Evolutionary conservation across 2,329 filamentous ascomycete species (phyloP), one percentile per base, ranked within the genome.

Genomic region (Dendryphion nanum): DNA sequence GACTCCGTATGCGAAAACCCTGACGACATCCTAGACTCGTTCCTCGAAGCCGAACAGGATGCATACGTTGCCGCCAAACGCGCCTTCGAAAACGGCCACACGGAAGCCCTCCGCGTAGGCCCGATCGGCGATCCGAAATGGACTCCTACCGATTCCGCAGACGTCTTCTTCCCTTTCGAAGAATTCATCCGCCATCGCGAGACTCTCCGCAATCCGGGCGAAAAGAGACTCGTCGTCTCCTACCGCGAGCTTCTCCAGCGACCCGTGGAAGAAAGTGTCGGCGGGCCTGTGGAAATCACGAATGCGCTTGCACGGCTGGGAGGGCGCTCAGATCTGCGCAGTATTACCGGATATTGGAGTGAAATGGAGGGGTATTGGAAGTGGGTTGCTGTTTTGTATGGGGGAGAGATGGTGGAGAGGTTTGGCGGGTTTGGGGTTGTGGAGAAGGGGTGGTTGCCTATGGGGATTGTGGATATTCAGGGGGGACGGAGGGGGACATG

Each of bases 1-100:
- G 50, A 61, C 18, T 50, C 52, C 0, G 55, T 64, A 6, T 38
- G 41, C 8, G 44, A 53, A 24, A 47, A 60, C 14, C 67, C 69
- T 56, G 36, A 69, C 67, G 40, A 64, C 50, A 33, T 72, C 17
- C 53, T 76, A 10, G 68, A 71, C 3, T 68, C 71, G 42, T 74
- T 30, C 49, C 57, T 19, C 46, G 55, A 37, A 72, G 44, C 41
- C 35, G 47, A 57, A 17, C 66, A 45, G 8, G 44, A 55, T 12
- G 44, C 40, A 0, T 77, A 77, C 37, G 46, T 61, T 4, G 39
- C 39, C 0, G 55, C 52, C 4, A 52, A 52, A 30, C 44, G 44
- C 6, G 19, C 5, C 0, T 75, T 69, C 34, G 61, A 50, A 18
- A 57, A 37, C 26, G 49, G 43, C 35, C 47, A 45, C 15, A 38